Percentiles rank a stretch among this genome's conserved stretches.
Evolutionary conservation across 2,329 filamentous ascomycete species (phyloP).

Genomic region (Penicillium verrucosum): DNA sequence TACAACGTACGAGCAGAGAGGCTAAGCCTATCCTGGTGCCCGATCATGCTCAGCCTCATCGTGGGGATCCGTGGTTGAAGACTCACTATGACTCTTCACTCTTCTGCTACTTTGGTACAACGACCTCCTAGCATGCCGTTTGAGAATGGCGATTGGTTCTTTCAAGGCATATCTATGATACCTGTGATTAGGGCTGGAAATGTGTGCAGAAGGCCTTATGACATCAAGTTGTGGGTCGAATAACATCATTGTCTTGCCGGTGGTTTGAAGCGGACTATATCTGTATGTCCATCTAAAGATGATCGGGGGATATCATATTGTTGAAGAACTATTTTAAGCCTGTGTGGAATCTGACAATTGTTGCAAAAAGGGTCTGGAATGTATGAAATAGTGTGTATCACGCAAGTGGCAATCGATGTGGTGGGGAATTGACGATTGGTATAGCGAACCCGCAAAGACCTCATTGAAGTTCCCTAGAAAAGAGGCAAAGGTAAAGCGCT

Average conservation of each 20-base stretch:
- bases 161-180: neutral
- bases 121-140: too few species aligned
- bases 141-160: neutral
- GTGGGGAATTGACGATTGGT: neutral
- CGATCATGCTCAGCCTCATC: constrained; percentile 4
- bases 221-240: constrained; percentile 10
- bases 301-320: neutral
- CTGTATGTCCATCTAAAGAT: neutral
- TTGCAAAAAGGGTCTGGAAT: neutral
- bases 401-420: neutral
- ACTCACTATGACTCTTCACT: constrained; percentile 2
- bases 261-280: neutral
- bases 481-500: neutral
- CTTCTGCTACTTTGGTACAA: neutral
- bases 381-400: neutral
- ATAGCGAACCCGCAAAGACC: neutral
- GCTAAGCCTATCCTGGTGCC: constrained; percentile 7
- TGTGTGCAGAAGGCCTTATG: neutral
- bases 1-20: neutral
- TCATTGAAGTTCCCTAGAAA: neutral
- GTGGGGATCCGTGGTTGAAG: neutral
- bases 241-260: neutral
- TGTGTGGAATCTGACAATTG: too few species aligned
- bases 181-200: constrained; percentile 5
- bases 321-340: neutral